These are phyloP conservation scores for Kalmusia sp. DNA, from an alignment of 2,329 filamentous ascomycete species.

Conservation along the genomic window DNA sequence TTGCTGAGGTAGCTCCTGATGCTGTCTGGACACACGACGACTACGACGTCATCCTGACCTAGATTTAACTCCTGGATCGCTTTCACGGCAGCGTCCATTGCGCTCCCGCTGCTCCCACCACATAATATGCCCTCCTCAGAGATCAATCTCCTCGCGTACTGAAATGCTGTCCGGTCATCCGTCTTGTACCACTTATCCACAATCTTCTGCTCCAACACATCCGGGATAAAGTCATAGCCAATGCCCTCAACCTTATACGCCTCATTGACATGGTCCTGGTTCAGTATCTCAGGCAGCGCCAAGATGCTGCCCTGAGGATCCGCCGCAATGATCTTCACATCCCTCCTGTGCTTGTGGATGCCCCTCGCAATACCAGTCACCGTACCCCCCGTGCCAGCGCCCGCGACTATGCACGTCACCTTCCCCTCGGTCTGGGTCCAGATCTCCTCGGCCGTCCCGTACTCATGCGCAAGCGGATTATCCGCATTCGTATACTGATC, in stretches of 20 bases:
- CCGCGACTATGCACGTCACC: constrained; percentile 84
- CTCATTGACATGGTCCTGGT: constrained; percentile 80
- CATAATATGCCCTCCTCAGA: constrained; percentile 93
- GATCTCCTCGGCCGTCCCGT: constrained; percentile 94
- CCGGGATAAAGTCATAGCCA: constrained; percentile 97
- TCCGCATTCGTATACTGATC: constrained; percentile 94
- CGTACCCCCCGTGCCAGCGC: constrained; percentile 93
- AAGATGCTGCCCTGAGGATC: constrained; percentile 93
- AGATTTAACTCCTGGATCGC: constrained; percentile 80
- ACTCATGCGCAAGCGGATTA: constrained; percentile 93
- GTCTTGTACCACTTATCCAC: constrained; percentile 99
- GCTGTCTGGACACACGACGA: constrained; percentile 92
- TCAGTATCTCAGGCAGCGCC: constrained; percentile 79
- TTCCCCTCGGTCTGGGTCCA: constrained; percentile 88
- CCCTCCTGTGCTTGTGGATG: constrained; percentile 82
- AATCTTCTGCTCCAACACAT: constrained; percentile 80
- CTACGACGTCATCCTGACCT: constrained; percentile 83
- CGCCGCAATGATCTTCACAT: constrained; percentile 88
- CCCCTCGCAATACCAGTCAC: constrained; percentile 89
- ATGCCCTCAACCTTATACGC: constrained; percentile 98
- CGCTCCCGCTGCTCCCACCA: constrained; percentile 91
- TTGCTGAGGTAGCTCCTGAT: constrained; percentile 98
- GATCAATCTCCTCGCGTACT: constrained; percentile 87
- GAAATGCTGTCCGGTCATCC: constrained; percentile 88
- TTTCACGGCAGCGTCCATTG: constrained; percentile 80